A percentile compares a stretch with the other conserved stretches of the same genome.
phyloP scores from a whole-genome alignment of 768 basidiomycete species.

The Tricholoma sp. region DNA sequence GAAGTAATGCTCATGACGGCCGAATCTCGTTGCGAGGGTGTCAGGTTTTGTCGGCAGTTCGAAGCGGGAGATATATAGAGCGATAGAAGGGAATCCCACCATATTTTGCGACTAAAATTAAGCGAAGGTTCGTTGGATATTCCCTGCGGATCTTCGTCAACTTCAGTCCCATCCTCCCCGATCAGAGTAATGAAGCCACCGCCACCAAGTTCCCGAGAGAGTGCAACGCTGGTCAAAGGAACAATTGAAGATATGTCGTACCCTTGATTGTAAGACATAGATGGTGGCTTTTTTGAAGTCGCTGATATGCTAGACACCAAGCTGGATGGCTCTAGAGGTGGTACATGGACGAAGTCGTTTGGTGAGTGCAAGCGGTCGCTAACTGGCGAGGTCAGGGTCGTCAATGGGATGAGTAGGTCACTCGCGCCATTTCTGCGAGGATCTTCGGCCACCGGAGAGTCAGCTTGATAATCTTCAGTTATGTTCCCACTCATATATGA shows the following conservation, averaged over 20 bases:
- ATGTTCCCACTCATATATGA: constrained; percentile 8
- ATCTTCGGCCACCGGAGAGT: neutral
- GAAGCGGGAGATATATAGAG: constrained; percentile 42
- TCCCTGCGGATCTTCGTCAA: constrained; percentile 15
- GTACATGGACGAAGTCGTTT: constrained; percentile 5
- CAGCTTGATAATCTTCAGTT: constrained; percentile 1
- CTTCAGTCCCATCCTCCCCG: constrained; percentile 17
- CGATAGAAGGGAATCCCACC: constrained; percentile 71
- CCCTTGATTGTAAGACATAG: constrained; percentile 4
- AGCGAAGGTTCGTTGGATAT: constrained; percentile 58
- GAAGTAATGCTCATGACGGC: constrained; percentile 40
- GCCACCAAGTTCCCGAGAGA: neutral
- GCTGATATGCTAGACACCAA: neutral
- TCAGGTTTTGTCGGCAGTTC: constrained; percentile 28
- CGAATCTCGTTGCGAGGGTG: constrained; percentile 39
- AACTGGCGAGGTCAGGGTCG: constrained; percentile 8
- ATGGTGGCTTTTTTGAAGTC: constrained; percentile 2
- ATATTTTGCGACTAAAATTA: constrained; percentile 63
- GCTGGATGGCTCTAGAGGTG: neutral
- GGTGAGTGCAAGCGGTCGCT: constrained; percentile 12
- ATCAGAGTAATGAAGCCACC: constrained; percentile 14
- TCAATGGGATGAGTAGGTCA: constrained; percentile 1
- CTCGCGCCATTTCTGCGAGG: neutral
- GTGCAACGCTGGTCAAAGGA: constrained; percentile 5
- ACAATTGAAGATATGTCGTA: constrained; percentile 18